A percentile compares a stretch with the other conserved stretches of the same genome.
phyloP scores from a whole-genome alignment of 306 rosid species.

The Lotus japonicus region DNA sequence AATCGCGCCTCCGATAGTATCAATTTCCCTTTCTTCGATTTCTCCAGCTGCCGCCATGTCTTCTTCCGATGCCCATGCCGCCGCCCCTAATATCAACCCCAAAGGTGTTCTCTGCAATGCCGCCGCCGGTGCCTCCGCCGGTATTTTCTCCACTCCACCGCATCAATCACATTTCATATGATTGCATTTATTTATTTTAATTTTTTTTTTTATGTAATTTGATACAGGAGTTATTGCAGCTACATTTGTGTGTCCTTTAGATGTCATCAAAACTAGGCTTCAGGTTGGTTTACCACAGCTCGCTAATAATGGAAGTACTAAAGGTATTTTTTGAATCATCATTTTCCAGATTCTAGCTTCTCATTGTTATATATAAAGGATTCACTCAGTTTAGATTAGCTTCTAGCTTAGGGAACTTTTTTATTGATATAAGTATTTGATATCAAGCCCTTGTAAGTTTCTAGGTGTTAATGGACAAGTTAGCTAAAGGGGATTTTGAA shows the following conservation, averaged over 20 bases:
- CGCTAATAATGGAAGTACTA: slow-evolving; percentile 32
- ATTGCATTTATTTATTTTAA: too few species aligned
- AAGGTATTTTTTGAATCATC: slow-evolving; percentile 26
- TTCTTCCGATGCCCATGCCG: slow-evolving; percentile 27
- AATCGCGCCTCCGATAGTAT: too few species aligned
- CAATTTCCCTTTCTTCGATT: background rate
- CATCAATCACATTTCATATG: too few species aligned
- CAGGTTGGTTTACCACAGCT: slow-evolving; percentile 67
- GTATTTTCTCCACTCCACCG: slow-evolving; percentile 28
- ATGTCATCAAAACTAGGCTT: slow-evolving; percentile 81
- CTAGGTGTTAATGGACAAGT: too few species aligned
- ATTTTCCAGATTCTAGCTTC: background rate
- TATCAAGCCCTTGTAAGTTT: too few species aligned
- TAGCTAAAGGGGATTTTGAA: too few species aligned
- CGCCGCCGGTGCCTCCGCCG: slow-evolving; percentile 82
- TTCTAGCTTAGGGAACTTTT: too few species aligned
- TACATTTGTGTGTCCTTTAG: slow-evolving; percentile 82
- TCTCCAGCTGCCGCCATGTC: slow-evolving; percentile 45
- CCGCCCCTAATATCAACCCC: slow-evolving; percentile 44
- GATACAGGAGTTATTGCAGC: slow-evolving; percentile 70
- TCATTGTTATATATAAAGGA: background rate
- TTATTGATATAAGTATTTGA: too few species aligned
- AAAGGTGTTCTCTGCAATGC: slow-evolving; percentile 63
- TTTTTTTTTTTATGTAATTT: too few species aligned
- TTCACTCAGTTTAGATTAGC: too few species aligned